phyloP scores from a whole-genome alignment of 2,329 filamentous ascomycete species.

The Exophiala alcalophila region DNA sequence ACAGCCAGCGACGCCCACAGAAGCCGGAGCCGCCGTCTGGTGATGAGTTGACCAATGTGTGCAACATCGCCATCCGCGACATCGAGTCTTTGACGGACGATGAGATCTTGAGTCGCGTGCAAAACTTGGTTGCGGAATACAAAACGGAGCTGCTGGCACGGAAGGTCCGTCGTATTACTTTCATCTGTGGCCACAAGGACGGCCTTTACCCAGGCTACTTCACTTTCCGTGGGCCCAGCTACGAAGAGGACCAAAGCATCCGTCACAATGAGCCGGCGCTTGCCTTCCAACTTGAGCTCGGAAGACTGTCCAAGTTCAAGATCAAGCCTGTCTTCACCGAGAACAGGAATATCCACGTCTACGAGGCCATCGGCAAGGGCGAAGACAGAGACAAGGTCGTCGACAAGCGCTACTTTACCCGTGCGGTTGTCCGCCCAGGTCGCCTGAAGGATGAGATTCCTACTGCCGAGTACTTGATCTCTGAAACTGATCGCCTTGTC shows the following conservation, averaged over 20 bases:
- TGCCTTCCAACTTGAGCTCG: slow-evolving; percentile 97
- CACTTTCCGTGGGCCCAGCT: slow-evolving; percentile 91
- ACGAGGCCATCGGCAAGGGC: slow-evolving; percentile 92
- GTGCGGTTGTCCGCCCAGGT: slow-evolving; percentile 89
- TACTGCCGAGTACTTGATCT: slow-evolving; percentile 97
- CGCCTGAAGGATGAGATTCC: slow-evolving; percentile 95
- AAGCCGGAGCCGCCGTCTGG: slow-evolving; percentile 54
- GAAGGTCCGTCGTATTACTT: slow-evolving; percentile 83
- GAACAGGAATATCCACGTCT: slow-evolving; percentile 98
- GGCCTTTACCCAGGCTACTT: slow-evolving; percentile 95
- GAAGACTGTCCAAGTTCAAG: slow-evolving; percentile 91
- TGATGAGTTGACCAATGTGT: slow-evolving; percentile 84
- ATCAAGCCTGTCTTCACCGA: slow-evolving; percentile 98
- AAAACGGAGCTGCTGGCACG: slow-evolving; percentile 79
- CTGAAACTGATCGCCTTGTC: slow-evolving; percentile 92
- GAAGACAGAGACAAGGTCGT: slow-evolving; percentile 73
- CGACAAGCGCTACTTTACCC: slow-evolving; percentile 92
- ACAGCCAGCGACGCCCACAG: slow-evolving; percentile 65
- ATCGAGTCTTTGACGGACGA: slow-evolving; percentile 78
- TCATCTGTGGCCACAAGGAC: slow-evolving; percentile 92
- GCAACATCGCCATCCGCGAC: slow-evolving; percentile 89
- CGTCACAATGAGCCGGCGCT: slow-evolving; percentile 95
- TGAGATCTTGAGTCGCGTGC: slow-evolving; percentile 73
- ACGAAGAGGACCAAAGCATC: slow-evolving; percentile 89
- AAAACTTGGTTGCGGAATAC: slow-evolving; percentile 71